Evolutionary conservation across 176 grass and related monocot genomes (phyloP), one percentile per base, ranked within the genome.

Genomic region (Phoenix roebelenii): DNA sequence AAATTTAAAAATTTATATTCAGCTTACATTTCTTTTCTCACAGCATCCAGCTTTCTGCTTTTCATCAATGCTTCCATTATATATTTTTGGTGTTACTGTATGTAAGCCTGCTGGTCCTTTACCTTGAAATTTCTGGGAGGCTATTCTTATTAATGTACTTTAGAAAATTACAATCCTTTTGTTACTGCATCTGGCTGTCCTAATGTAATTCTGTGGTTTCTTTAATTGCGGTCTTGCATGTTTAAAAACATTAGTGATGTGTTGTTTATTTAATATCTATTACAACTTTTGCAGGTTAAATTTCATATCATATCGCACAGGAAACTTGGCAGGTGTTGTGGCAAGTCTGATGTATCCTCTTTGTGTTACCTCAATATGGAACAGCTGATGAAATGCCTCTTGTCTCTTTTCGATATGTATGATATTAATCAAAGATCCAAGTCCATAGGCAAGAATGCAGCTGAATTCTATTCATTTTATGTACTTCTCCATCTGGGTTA

Each of bases 241-340:
- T n/a, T 50, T 52, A 10, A 25, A n/a, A 2, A 65, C 25, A 52
- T 5, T 3, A 52, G 20, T 17, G 44, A 28, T 28, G 1, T 28
- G 17, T 49, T 24, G 22, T 25, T 65, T 16, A 18, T 52, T 44
- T 3, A 55, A 63, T 35, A 57, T 55, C 22, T 77, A 25, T 23
- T 2, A 15, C 24, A 51, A 68, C 63, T 44, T 81, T 50, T 72
- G 58, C 75, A 97, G 92, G 79, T 97, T 54, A 78, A 82, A 66
- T 91, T 97, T 80, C 92, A 97, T 61, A 91, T 91, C 59, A 51
- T 65, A 59, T 91, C 87, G 25, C 87, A 88, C 87, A 75, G 71
- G 72, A 91, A 77, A 64, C 84, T 97, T 72, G 76, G 75, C 29
- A 70, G 3, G 51, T 80, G 61, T 60, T 71, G 23, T 22, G 39